These are phyloP conservation scores for Lichtheimia hyalospora DNA, from an alignment of 371 early-diverging fungal species.

Conservation along the genomic window DNA sequence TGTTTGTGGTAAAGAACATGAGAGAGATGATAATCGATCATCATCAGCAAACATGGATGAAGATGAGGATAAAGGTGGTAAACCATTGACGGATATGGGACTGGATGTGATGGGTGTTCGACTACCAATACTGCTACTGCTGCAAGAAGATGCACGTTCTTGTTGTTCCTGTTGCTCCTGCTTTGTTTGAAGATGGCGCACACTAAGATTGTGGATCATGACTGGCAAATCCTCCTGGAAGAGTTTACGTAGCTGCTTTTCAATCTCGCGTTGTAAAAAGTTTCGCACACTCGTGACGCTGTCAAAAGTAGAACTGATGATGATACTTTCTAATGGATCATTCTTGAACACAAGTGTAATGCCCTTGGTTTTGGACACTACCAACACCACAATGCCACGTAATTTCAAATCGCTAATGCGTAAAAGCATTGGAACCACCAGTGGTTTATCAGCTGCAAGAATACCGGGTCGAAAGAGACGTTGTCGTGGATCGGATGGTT, in stretches of 20 bases:
- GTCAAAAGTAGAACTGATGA: conserved; percentile 94
- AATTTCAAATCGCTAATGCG: conserved; percentile 86
- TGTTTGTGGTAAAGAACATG: background rate
- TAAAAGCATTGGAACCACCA: conserved; percentile 95
- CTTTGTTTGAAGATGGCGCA: conserved; percentile 29
- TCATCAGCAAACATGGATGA: background rate
- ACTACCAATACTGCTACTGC: too few species aligned
- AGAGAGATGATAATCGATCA: background rate
- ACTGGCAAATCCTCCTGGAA: conserved; percentile 92
- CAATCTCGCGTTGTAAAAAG: conserved; percentile 90
- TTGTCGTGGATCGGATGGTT: conserved; percentile 45
- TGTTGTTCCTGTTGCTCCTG: conserved; percentile 20
- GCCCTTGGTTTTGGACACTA: conserved; percentile 89
- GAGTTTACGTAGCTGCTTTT: conserved; percentile 82
- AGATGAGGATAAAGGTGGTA: background rate
- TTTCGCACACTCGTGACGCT: conserved; percentile 80
- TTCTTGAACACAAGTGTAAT: conserved; percentile 96
- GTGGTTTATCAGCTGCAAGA: conserved; percentile 87
- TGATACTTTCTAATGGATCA: conserved; percentile 92
- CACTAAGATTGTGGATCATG: conserved; percentile 88
- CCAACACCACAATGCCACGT: conserved; percentile 91
- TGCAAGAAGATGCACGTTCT: conserved; percentile 1
- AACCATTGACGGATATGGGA: background rate
- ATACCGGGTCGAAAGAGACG: conserved; percentile 69
- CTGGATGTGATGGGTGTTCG: too few species aligned